Evolutionary conservation across 495 filamentous ascomycete species (phyloP).

Genomic region (Podospora pseudoanserina): DNA sequence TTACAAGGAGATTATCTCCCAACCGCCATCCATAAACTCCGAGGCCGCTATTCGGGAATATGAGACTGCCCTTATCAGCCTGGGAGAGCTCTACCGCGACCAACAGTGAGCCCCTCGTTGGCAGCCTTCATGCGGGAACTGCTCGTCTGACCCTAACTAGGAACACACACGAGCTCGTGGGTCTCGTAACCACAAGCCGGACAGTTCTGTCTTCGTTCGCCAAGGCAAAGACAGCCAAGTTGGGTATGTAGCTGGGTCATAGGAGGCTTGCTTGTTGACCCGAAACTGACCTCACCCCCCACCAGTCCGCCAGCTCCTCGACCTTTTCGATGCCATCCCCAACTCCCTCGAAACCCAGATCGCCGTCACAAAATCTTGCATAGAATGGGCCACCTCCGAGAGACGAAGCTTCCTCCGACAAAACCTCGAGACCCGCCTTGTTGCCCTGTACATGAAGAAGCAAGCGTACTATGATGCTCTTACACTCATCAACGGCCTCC

Average conservation of each 20-base stretch:
- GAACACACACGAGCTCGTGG: constrained; percentile 82
- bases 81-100: constrained; percentile 92
- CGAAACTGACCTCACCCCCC: constrained; percentile 8
- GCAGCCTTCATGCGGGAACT: constrained; percentile 47
- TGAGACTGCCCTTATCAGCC: constrained; percentile 73
- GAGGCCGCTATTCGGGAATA: constrained; percentile 85
- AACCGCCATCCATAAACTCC: constrained; percentile 70
- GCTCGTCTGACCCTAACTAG: constrained; percentile 29
- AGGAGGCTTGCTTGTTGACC: not conserved
- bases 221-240: constrained; percentile 97
- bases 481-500: constrained; percentile 89
- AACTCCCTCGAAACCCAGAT: constrained; percentile 91
- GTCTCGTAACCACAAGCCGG: constrained; percentile 84
- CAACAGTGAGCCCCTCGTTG: constrained; percentile 53
- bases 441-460: constrained; percentile 91
- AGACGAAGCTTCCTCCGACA: constrained; percentile 92
- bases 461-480: constrained; percentile 95
- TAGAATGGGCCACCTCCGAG: constrained; percentile 97
- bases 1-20: constrained; percentile 85
- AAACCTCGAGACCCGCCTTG: constrained; percentile 94
- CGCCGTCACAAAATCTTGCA: constrained; percentile 91
- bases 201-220: constrained; percentile 91
- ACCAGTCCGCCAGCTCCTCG: constrained; percentile 91
- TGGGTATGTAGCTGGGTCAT: constrained; percentile 58
- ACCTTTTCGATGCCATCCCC: constrained; percentile 89